Evolutionary conservation across 2,329 filamentous ascomycete genomes (phyloP), one percentile per base, ranked within the genome.

Genomic region (Fusarium napiforme): DNA sequence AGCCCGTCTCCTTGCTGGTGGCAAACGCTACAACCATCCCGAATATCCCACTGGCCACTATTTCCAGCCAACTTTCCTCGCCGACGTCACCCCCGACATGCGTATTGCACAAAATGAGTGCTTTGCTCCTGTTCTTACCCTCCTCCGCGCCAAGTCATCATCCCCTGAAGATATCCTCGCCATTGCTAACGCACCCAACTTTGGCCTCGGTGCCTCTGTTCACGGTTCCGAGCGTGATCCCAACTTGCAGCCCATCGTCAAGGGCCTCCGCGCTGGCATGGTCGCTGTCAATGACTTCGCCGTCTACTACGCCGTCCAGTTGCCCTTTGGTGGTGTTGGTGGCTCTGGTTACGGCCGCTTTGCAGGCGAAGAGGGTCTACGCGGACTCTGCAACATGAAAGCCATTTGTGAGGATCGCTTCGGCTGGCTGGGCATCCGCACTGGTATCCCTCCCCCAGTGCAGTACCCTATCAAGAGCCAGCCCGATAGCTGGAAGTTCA

Each of bases 241-340:
- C 4, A 87, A 90, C 56, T 85, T 97, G 2, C 82, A 87, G 21
- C 84, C 84, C 21, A 90, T 97, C 34, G 90, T 96, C 4, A 83
- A 83, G 26, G 89, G 90, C 30, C 87, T 98, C 58, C 90, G 92
- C 71, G 91, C 93, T 1, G 96, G 96, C 49, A 98, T 97, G 93
- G 93, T 98, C 1, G 91, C 94, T 30, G 90, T 99, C 75, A 99
- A 99, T 81, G 96, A 99, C 84, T 99, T 99, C 79, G 96, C 92
- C 26, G 92, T 91, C 34, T 98, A 91, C 82, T 99, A 99, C 80
- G 94, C 96, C 59, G 95, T 97, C 12, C 95, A 97, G 83, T 84
- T 99, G 43, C 96, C 96, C 1, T 99, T 99, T 82, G 96, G 96
- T 42, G 96, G 95, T 60, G 91, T 93, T n/a, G 91, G 90, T 65